Evolutionary conservation across 805 yeast species (phyloP), one percentile per base, ranked within the genome.

Genomic region (Yamadazyma scolyti): DNA sequence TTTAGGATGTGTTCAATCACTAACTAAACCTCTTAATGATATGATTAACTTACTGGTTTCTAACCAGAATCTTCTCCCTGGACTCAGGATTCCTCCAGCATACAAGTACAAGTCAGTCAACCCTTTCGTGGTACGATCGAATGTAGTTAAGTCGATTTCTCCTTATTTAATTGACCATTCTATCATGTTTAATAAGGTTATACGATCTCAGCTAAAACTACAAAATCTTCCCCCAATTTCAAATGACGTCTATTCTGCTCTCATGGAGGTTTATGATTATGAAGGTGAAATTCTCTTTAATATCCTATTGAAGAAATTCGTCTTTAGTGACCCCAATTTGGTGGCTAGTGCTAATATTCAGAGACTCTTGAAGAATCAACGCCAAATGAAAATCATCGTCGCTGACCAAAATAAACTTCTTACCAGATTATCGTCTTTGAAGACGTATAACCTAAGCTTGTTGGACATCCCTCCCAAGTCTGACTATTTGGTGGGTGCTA

Each of bases 251-350:
- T 28, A 39, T 5, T 27, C 27, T 10, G 29, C 35, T 11, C 19
- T 45, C 4, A 31, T 39, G 38, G 30, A 33, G 10, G 27, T 36
- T n/a, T 42, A 43, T 22, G 33, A 27, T 13, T 16, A 32, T 15
- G 45, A 45, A 25, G 50, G 50, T 2, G 35, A 31, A 12, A 17
- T 26, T 14, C 19, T 45, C 11, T 45, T 34, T 22, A 29, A 21
- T 3, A 30, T 45, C 2, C 27, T 45, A 31, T 25, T 36, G 4
- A 40, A 43, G 20, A 40, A 37, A 19, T 17, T 28, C 10, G 7
- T 24, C 17, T 19, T 19, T 8, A 19, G 20, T 19, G 20, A 19
- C 20, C 9, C 7, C 9, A 19, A 7, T 19, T 19, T 19, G 9
- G 20, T 19, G 20, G 20, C 20, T 10, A 19, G 20, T 7, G 13